phyloP scores from a whole-genome alignment of 106 monocot species.

The Hemerocallis citrina region DNA sequence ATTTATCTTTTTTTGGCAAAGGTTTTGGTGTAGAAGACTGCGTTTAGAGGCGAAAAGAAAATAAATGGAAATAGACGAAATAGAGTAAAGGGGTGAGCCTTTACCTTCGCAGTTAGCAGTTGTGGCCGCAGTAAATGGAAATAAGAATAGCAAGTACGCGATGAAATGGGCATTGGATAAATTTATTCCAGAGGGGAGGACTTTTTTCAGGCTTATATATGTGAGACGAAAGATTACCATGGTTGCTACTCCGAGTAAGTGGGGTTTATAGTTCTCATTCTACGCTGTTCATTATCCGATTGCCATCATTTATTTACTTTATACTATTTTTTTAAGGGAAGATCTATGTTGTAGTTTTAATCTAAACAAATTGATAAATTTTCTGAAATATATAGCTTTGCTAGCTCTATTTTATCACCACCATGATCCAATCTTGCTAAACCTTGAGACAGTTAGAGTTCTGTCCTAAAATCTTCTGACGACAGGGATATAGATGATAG shows the following conservation, averaged over 20 bases:
- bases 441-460: neutral
- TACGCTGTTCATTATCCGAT: neutral
- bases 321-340: neutral
- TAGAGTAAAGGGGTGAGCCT: neutral
- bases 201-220: slow-evolving; percentile 48
- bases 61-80: slow-evolving; percentile 36
- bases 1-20: neutral
- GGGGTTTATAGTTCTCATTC: neutral
- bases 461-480: neutral
- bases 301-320: neutral
- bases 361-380: no score
- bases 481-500: slow-evolving; percentile 88
- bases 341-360: neutral
- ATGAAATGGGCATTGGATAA: slow-evolving; percentile 78
- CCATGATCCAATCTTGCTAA: neutral
- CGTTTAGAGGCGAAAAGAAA: neutral
- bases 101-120: slow-evolving; percentile 8
- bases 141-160: slow-evolving; percentile 47
- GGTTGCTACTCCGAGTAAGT: slow-evolving; percentile 71
- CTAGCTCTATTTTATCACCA: no score
- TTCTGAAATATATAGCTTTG: no score
- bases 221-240: slow-evolving; percentile 33
- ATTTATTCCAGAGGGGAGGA: slow-evolving; percentile 47
- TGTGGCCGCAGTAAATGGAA: slow-evolving; percentile 47
- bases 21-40: neutral